phyloP scores from a whole-genome alignment of 805 yeast species.

The Metschnikowia amazonensis region DNA sequence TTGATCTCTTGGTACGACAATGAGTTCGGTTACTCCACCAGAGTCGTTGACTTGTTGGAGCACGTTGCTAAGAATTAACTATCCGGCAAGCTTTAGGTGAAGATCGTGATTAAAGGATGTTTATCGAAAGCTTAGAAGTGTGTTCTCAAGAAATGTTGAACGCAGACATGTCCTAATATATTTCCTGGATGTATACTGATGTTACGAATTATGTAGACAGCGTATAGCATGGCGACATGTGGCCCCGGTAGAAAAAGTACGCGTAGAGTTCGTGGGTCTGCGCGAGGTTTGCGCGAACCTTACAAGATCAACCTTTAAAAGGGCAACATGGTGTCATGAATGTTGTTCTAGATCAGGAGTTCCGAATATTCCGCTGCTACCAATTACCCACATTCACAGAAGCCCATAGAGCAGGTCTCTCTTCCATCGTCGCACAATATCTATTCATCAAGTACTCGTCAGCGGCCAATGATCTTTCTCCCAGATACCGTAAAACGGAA shows the following conservation, averaged over 20 bases:
- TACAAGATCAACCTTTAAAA: background rate
- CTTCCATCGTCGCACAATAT: slow-evolving; percentile 11
- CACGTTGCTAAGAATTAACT: slow-evolving; percentile 57
- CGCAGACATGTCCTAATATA: background rate
- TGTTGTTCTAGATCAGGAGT: slow-evolving; percentile 11
- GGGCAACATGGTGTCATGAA: slow-evolving; percentile 2
- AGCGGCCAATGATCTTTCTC: slow-evolving; percentile 10
- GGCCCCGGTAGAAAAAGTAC: no score
- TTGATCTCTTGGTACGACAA: slow-evolving; percentile 93
- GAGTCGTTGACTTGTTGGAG: slow-evolving; percentile 87
- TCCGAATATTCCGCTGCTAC: slow-evolving; percentile 7
- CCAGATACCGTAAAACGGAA: slow-evolving; percentile 7
- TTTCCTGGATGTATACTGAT: background rate
- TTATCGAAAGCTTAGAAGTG: slow-evolving; percentile 8
- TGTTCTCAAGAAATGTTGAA: background rate
- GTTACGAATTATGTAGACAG: background rate
- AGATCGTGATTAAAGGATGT: background rate
- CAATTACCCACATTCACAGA: slow-evolving; percentile 8
- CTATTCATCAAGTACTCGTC: slow-evolving; percentile 10
- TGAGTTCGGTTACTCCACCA: slow-evolving; percentile 94
- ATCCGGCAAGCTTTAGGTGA: slow-evolving; percentile 14
- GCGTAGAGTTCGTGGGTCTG: no score
- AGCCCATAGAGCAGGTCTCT: slow-evolving; percentile 4
- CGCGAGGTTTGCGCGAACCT: background rate
- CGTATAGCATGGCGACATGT: background rate